Evolutionary conservation across 2,329 filamentous ascomycete genomes (phyloP), one percentile per base, ranked within the genome.

Genomic region (Lecanoromycetidae sp.): DNA sequence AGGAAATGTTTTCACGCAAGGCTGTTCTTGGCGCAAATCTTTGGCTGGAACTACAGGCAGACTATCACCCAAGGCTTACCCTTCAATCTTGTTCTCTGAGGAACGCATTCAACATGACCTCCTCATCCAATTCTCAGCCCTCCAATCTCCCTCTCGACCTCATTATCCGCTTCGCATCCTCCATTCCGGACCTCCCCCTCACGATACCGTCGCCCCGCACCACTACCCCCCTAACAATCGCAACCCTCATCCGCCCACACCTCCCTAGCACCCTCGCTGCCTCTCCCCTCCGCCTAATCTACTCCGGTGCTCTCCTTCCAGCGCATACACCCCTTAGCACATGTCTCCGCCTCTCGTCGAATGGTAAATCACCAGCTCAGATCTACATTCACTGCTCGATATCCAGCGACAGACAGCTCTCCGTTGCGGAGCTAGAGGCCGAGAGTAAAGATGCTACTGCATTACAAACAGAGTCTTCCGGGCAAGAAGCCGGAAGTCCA

Each of bases 381-480:
- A 27, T 94, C 58, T 95, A 94, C 63, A 82, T 96, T 52, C 93
- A 94, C 69, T 96, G 90, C 72, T 90, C 86, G 54, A 84, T 96
- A 49, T 87, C 87, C 46, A 80, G 85, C 62, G 70, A 27, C 8
- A 23, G 33, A 3, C 34, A 76, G 22, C 74, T 96, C 10, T 76
- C 82, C 0, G 61, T 75, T 10, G 60, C 70, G 0, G 87, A 94
- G 49, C 75, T 96, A 19, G 73, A 72, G 1, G 72, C 71, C 12
- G 88, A 94, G 67, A 74, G 75, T 5, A 26, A 22, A 26, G 40
- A 34, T 13, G 44, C 49, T n/a, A 34, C 2, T 52, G 52, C 9
- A 46, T 58, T n/a, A 56, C 62, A 59, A 3, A 30, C 58, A 1
- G 55, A 55, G 13, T 49, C 48, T 44, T 43, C 44, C 50, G 30